Conservation (phyloP, 352 stramenopile species). For the Pythium periplocum region DNA sequence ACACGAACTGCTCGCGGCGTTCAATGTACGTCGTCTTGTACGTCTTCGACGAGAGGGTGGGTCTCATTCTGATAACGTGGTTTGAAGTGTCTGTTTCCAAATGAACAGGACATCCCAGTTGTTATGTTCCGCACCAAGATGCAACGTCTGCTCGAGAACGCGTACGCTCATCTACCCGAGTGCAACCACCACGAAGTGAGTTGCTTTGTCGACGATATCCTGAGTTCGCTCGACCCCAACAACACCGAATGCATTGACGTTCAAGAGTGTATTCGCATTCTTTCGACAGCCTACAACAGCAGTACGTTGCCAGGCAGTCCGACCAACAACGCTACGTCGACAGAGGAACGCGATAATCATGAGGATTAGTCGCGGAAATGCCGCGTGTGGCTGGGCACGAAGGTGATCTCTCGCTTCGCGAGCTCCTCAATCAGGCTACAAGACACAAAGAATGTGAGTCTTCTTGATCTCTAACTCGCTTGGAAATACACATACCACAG, state of each 20-base stretch:
- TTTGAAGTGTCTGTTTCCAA: conserved; percentile 46
- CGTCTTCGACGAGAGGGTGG: not conserved
- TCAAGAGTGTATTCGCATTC: conserved; percentile 61
- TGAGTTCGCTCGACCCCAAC: conserved; percentile 59
- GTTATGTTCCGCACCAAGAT: conserved; percentile 67
- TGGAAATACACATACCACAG: conserved; percentile 21
- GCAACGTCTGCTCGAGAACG: conserved; percentile 58
- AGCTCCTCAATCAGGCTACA: conserved; percentile 48
- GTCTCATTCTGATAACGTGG: not conserved
- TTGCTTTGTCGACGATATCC: conserved; percentile 64
- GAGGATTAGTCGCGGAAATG: conserved; percentile 53
- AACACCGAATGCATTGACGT: conserved; percentile 71
- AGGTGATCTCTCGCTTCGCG: conserved; percentile 30
- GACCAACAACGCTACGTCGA: conserved; percentile 1
- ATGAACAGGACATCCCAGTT: conserved; percentile 53
- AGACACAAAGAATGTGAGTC: not conserved
- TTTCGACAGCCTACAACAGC: conserved; percentile 43
- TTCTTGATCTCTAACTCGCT: no score
- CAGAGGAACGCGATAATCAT: conserved; percentile 4
- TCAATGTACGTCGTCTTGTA: conserved; percentile 31
- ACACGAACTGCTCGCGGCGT: conserved; percentile 39
- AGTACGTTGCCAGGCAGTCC: conserved; percentile 5
- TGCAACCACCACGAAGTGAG: conserved; percentile 68
- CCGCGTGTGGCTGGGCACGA: conserved; percentile 54
- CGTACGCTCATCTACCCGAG: conserved; percentile 54